These are phyloP conservation scores for Rubroboletus satanas DNA, from an alignment of 768 basidiomycete species.

Conservation along the genomic window DNA sequence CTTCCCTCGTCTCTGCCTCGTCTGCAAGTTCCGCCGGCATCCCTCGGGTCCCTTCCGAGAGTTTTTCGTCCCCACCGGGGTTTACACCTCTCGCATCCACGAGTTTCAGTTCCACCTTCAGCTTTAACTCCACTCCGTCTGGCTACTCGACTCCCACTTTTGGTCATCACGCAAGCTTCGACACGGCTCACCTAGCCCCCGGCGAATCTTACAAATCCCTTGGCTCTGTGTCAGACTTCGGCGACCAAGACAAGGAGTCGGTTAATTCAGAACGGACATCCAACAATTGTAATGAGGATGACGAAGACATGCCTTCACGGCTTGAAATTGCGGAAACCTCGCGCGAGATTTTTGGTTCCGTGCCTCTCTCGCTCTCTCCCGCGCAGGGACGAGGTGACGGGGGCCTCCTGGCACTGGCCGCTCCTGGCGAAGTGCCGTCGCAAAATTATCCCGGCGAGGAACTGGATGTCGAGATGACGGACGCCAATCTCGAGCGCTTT, in stretches of 20 bases:
- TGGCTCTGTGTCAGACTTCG: constrained; percentile 59
- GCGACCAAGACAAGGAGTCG: constrained; percentile 37
- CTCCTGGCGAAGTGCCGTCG: constrained; percentile 20
- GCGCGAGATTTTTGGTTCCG: constrained; percentile 46
- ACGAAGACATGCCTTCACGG: constrained; percentile 42
- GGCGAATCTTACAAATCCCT: constrained; percentile 46
- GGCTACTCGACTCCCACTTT: constrained; percentile 25
- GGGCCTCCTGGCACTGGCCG: not conserved
- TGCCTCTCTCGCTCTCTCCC: constrained; percentile 17
- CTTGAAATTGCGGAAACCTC: constrained; percentile 49
- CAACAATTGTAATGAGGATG: constrained; percentile 1
- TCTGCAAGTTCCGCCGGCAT: constrained; percentile 21
- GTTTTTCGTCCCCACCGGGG: not conserved
- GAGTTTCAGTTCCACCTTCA: constrained; percentile 29
- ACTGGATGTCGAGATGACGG: constrained; percentile 27
- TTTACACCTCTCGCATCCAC: constrained; percentile 10
- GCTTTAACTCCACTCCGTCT: constrained; percentile 21
- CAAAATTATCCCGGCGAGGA: constrained; percentile 23
- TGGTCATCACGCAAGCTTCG: constrained; percentile 16
- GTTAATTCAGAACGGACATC: constrained; percentile 13
- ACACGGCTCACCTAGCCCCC: constrained; percentile 16
- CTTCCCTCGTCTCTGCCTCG: constrained; percentile 64
- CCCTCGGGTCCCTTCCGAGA: not conserved
- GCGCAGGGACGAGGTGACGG: constrained; percentile 9
- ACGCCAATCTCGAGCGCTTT: constrained; percentile 46